These are phyloP conservation scores for Fallopia convolvulus DNA, from an alignment of 148 eudicot genomes.

Conservation along the genomic window DNA sequence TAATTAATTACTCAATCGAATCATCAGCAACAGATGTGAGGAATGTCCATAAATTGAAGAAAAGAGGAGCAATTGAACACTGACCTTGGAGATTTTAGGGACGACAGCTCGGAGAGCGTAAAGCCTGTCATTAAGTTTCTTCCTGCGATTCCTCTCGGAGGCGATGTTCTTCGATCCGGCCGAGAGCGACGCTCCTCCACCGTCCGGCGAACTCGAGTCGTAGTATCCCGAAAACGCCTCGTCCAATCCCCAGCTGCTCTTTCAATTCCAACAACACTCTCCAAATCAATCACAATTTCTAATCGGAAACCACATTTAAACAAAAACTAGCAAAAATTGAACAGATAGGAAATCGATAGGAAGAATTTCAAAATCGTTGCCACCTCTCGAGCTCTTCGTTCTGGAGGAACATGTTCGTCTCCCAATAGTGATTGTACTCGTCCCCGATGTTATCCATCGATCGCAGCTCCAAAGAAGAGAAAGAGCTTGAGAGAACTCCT, in stretches of 20 bases:
- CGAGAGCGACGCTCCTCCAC: not conserved
- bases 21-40: not conserved
- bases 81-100: not conserved
- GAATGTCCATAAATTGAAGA: not conserved
- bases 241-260: not conserved
- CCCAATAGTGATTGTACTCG: not conserved
- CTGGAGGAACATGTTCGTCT: constrained; percentile 3
- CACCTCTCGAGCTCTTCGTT: not conserved
- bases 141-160: constrained; percentile 3
- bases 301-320: not conserved
- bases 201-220: constrained; percentile 6
- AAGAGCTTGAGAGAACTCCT: not conserved
- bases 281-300: not conserved
- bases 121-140: not conserved
- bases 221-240: constrained; percentile 1
- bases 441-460: not conserved
- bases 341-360: not conserved
- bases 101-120: constrained; percentile 2
- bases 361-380: not conserved
- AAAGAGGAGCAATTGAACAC: not conserved
- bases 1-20: not conserved
- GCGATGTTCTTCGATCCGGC: not conserved
- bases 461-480: not conserved
- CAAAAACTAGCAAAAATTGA: not conserved
- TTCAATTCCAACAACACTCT: not conserved